Evolutionary conservation across 1,284 basidiomycete species (phyloP).

Genomic region (Golubevia pallescens): DNA sequence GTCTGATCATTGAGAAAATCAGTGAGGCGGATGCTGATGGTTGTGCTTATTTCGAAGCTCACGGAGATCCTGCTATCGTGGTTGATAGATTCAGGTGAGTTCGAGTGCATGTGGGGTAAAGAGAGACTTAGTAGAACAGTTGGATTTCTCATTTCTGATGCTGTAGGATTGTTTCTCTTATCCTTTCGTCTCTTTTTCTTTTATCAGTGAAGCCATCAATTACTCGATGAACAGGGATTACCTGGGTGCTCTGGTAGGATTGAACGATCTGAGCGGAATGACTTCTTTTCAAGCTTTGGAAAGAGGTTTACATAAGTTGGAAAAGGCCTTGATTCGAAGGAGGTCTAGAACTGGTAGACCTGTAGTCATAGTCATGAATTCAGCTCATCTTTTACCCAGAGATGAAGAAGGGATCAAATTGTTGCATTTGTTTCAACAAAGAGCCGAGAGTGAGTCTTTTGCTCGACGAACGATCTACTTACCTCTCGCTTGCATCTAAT

Average conservation of each 20-base stretch:
- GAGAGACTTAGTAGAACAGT: too few species aligned
- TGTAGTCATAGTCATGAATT: constrained; percentile 56
- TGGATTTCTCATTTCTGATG: too few species aligned
- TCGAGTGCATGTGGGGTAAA: too few species aligned
- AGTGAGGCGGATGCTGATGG: constrained; percentile 42
- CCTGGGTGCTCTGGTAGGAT: constrained; percentile 49
- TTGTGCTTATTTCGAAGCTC: constrained; percentile 53
- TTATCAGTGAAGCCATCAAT: constrained; percentile 41
- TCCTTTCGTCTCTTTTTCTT: too few species aligned
- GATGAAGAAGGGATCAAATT: constrained; percentile 49
- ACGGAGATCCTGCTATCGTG: constrained; percentile 39
- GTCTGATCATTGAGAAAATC: constrained; percentile 53
- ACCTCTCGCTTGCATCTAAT: neutral
- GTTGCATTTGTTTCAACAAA: constrained; percentile 50
- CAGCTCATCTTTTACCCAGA: constrained; percentile 39
- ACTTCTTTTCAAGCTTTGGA: constrained; percentile 45
- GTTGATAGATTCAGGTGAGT: constrained; percentile 37
- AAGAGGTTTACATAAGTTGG: constrained; percentile 51
- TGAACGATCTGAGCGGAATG: constrained; percentile 49
- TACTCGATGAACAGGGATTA: constrained; percentile 53
- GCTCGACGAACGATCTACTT: neutral
- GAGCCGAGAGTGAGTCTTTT: constrained; percentile 29
- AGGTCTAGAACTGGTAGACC: constrained; percentile 38
- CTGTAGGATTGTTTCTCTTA: too few species aligned
- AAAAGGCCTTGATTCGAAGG: constrained; percentile 39